Conservation (phyloP, 768 basidiomycete species). For the Xanthoconium stramineum region DNA sequence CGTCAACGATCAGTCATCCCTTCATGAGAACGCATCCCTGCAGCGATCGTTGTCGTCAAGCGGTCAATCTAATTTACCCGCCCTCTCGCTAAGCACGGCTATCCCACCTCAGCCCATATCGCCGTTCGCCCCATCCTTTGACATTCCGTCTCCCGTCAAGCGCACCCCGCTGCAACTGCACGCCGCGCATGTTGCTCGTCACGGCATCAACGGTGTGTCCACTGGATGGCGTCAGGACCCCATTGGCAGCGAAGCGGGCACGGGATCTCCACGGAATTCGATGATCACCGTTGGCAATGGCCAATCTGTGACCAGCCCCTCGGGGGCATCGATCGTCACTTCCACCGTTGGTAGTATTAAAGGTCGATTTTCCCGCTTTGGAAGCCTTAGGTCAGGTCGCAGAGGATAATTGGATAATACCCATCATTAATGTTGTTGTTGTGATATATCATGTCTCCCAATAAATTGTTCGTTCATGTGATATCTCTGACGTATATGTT, state of each 20-base stretch:
- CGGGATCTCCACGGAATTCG: slow-evolving; percentile 67
- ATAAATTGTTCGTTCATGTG: slow-evolving; percentile 2
- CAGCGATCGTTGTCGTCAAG: slow-evolving; percentile 48
- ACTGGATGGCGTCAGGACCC: slow-evolving; percentile 65
- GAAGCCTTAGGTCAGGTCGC: slow-evolving; percentile 60
- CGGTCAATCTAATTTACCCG: slow-evolving; percentile 38
- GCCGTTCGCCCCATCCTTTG: slow-evolving; percentile 31
- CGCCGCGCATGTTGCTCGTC: slow-evolving; percentile 75
- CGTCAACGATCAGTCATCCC: slow-evolving; percentile 45
- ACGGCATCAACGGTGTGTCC: slow-evolving; percentile 79
- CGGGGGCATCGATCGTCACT: slow-evolving; percentile 57
- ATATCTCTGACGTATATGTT: not conserved
- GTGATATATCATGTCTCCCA: not conserved
- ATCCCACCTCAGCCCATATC: slow-evolving; percentile 46
- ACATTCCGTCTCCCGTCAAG: slow-evolving; percentile 34
- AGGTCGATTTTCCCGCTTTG: slow-evolving; percentile 73
- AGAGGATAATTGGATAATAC: slow-evolving; percentile 17
- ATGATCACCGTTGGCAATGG: slow-evolving; percentile 68
- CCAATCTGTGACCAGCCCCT: slow-evolving; percentile 30
- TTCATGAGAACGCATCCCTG: slow-evolving; percentile 46
- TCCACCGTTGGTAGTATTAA: slow-evolving; percentile 68
- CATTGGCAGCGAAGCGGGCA: slow-evolving; percentile 37
- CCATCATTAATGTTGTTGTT: not conserved
- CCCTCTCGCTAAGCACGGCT: slow-evolving; percentile 49
- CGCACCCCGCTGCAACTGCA: slow-evolving; percentile 79